Conservation (phyloP, 495 filamentous ascomycete genomes). For the Patellaria atrata region DNA sequence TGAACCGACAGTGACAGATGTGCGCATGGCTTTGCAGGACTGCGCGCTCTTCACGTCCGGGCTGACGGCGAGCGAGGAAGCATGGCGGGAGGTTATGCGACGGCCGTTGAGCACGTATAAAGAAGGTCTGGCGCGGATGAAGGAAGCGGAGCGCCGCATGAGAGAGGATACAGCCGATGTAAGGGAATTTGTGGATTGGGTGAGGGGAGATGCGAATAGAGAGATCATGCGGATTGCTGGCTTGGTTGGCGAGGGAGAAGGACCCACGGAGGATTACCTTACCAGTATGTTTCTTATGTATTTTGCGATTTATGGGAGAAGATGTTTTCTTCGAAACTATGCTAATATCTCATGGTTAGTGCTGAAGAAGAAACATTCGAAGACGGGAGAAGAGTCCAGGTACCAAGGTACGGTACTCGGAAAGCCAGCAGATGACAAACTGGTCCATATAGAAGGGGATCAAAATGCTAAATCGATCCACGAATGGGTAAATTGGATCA, state of each 20-base stretch:
- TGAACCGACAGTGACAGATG: constrained; percentile 50
- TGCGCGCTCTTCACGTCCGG: constrained; percentile 54
- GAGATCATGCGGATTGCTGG: constrained; percentile 62
- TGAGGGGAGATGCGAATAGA: constrained; percentile 45
- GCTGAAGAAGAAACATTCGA: constrained; percentile 74
- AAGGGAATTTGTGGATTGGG: constrained; percentile 61
- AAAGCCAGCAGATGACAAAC: constrained; percentile 48
- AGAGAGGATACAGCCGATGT: constrained; percentile 63
- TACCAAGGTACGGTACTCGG: constrained; percentile 71
- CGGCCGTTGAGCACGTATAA: constrained; percentile 22
- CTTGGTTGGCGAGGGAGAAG: constrained; percentile 34
- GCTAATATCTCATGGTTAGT: constrained; percentile 12
- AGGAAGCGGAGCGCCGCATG: constrained; percentile 26
- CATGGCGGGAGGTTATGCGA: constrained; percentile 30
- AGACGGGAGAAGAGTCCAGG: constrained; percentile 65
- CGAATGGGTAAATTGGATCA: no score
- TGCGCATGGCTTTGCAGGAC: constrained; percentile 69
- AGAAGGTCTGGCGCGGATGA: constrained; percentile 15
- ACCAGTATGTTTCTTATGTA: constrained; percentile 32
- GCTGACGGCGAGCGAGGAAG: constrained; percentile 41
- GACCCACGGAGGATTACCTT: constrained; percentile 67
- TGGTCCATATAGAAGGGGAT: constrained; percentile 58
- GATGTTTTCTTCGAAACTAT: background rate
- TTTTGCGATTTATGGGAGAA: background rate
- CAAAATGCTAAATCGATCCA: no score